Conservation (phyloP, 345 rosid species). For the Anacardium occidentale region DNA sequence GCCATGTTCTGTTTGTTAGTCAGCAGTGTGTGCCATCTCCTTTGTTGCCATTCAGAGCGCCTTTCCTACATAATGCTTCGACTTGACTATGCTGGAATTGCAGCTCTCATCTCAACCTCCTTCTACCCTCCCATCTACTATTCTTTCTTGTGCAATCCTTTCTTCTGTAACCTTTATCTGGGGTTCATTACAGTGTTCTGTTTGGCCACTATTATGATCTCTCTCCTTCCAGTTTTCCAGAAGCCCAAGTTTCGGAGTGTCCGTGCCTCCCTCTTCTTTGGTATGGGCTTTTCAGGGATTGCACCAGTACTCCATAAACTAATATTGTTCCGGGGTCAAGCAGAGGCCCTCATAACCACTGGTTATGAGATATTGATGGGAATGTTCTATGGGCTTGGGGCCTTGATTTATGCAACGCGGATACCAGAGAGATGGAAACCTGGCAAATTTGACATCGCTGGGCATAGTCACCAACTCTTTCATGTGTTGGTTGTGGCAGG, state of each 20-base stretch:
- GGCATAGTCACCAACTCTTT: slow-evolving; percentile 33
- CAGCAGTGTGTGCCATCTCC: slow-evolving; percentile 27
- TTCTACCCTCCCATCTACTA: slow-evolving; percentile 32
- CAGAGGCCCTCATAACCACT: slow-evolving; percentile 24
- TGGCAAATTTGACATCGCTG: slow-evolving; percentile 35
- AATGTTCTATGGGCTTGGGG: slow-evolving; percentile 25
- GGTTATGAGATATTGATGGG: slow-evolving; percentile 30
- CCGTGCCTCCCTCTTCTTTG: slow-evolving; percentile 27
- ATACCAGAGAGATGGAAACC: slow-evolving; percentile 30
- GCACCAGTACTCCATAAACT: slow-evolving; percentile 29
- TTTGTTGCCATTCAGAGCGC: slow-evolving; percentile 29
- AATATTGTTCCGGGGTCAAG: slow-evolving; percentile 20
- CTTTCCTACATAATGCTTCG: slow-evolving; percentile 30
- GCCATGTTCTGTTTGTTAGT: slow-evolving; percentile 34
- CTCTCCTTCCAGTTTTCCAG: slow-evolving; percentile 30
- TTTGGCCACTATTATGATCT: slow-evolving; percentile 12
- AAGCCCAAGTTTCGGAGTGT: slow-evolving; percentile 21
- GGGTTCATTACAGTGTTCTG: slow-evolving; percentile 23
- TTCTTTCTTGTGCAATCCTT: slow-evolving; percentile 30
- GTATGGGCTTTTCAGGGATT: slow-evolving; percentile 25
- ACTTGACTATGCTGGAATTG: slow-evolving; percentile 31
- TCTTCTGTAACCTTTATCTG: slow-evolving; percentile 25
- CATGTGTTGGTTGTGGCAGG: slow-evolving; percentile 31
- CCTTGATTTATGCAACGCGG: slow-evolving; percentile 20
- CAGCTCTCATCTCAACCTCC: slow-evolving; percentile 30